Evolutionary conservation across 192 early-diverging fungal species (phyloP).

Genomic region (Borealophlyctis nickersoniae): DNA sequence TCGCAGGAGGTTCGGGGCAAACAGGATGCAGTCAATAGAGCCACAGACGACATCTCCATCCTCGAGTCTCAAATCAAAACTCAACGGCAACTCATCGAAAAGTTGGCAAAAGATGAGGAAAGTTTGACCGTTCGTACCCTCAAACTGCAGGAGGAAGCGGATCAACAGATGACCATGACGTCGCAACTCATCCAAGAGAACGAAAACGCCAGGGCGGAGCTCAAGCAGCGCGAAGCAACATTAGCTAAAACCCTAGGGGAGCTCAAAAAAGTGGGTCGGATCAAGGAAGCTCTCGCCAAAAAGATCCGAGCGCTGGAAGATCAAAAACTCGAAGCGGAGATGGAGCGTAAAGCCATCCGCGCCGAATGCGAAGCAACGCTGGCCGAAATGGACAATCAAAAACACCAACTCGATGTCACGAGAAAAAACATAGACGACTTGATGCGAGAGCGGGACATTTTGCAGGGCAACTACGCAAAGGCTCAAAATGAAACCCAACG

Average conservation of each 20-base stretch:
- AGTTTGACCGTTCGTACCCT: slow-evolving; percentile 38
- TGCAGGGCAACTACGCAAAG: slow-evolving; percentile 41
- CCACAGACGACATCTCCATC: slow-evolving; percentile 53
- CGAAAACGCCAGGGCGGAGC: slow-evolving; percentile 34
- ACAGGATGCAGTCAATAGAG: slow-evolving; percentile 58
- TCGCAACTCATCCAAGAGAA: slow-evolving; percentile 51
- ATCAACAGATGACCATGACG: slow-evolving; percentile 53
- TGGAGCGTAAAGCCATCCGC: slow-evolving; percentile 43
- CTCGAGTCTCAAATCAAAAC: slow-evolving; percentile 51
- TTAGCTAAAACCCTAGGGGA: slow-evolving; percentile 43
- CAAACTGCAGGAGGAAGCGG: slow-evolving; percentile 56
- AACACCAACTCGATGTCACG: slow-evolving; percentile 40
- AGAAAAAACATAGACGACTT: slow-evolving; percentile 57
- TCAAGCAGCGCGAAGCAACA: slow-evolving; percentile 42
- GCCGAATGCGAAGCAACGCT: slow-evolving; percentile 38
- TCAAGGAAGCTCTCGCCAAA: slow-evolving; percentile 50
- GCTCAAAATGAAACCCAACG: slow-evolving; percentile 36
- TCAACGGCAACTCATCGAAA: slow-evolving; percentile 55
- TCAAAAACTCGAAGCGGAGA: slow-evolving; percentile 49
- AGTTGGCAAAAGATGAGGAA: slow-evolving; percentile 54
- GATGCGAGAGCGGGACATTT: slow-evolving; percentile 47
- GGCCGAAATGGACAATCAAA: slow-evolving; percentile 34
- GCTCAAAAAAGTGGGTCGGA: slow-evolving; percentile 45
- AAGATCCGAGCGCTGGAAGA: slow-evolving; percentile 57
- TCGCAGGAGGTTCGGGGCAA: slow-evolving; percentile 57